These are phyloP conservation scores for Talaromyces funiculosus DNA, from an alignment of 2,329 filamentous ascomycete genomes.

Conservation along the genomic window DNA sequence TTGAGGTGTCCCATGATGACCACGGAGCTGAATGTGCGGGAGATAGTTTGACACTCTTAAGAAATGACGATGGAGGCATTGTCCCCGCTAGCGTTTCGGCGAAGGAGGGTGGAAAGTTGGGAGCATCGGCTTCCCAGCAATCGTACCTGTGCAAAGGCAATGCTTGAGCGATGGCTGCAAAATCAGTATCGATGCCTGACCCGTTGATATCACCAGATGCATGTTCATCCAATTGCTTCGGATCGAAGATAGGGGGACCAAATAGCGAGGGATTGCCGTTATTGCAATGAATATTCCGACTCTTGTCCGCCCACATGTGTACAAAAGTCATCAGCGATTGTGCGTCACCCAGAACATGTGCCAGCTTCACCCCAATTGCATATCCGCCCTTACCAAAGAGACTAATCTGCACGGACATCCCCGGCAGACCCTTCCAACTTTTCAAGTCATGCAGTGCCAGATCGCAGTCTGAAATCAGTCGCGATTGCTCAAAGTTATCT, in stretches of 20 bases:
- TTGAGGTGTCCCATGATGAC: not conserved
- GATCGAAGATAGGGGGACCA: not conserved
- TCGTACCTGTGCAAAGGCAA: slow-evolving; percentile 46
- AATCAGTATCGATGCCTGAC: slow-evolving; percentile 20
- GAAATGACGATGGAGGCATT: not conserved
- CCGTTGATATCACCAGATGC: not conserved
- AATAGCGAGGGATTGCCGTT: not conserved
- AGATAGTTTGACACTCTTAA: not conserved
- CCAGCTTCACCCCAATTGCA: slow-evolving; percentile 38
- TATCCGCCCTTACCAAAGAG: slow-evolving; percentile 39
- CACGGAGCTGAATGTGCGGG: not conserved
- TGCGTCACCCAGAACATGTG: slow-evolving; percentile 45
- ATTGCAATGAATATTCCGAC: slow-evolving; percentile 21
- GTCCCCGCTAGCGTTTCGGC: slow-evolving; percentile 17
- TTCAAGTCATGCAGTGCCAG: slow-evolving; percentile 31
- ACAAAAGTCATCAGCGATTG: slow-evolving; percentile 41
- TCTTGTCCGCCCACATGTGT: slow-evolving; percentile 36
- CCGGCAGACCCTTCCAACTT: slow-evolving; percentile 24
- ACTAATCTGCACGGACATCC: slow-evolving; percentile 38
- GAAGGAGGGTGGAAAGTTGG: slow-evolving; percentile 14
- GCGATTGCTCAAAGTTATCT: slow-evolving; percentile 27
- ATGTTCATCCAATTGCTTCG: not conserved
- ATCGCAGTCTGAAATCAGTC: slow-evolving; percentile 20
- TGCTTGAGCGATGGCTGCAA: slow-evolving; percentile 19
- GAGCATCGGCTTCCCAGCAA: slow-evolving; percentile 36